Conservation (phyloP, 2,329 filamentous ascomycete genomes). For the Penicillium sp. region DNA sequence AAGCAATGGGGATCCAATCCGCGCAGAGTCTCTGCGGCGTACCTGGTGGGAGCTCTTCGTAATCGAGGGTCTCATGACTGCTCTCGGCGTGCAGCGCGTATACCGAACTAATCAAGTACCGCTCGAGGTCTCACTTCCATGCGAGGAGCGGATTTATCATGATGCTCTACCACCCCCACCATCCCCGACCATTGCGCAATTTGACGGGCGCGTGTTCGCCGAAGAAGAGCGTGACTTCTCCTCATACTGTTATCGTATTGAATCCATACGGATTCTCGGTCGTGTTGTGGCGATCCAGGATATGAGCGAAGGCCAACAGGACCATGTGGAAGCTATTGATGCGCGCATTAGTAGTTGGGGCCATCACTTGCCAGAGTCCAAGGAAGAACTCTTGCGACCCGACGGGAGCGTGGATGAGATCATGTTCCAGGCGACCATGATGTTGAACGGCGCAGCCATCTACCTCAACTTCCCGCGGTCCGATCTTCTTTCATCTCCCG, state of each 20-base stretch:
- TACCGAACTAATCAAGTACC: slow-evolving; percentile 69
- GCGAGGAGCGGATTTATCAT: slow-evolving; percentile 69
- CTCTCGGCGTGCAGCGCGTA: slow-evolving; percentile 53
- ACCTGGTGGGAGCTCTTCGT: slow-evolving; percentile 89
- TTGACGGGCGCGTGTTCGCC: slow-evolving; percentile 74
- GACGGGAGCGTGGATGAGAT: slow-evolving; percentile 79
- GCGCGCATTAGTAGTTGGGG: slow-evolving; percentile 69
- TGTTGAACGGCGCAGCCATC: slow-evolving; percentile 63
- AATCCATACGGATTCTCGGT: slow-evolving; percentile 75
- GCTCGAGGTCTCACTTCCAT: slow-evolving; percentile 72
- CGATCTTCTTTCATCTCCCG: slow-evolving; percentile 61
- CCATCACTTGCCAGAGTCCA: slow-evolving; percentile 71
- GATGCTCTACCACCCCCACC: slow-evolving; percentile 56
- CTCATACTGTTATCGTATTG: slow-evolving; percentile 81
- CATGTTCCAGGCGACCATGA: slow-evolving; percentile 89
- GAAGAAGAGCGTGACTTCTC: slow-evolving; percentile 69
- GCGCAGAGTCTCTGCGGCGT: slow-evolving; percentile 80
- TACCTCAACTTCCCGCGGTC: slow-evolving; percentile 78
- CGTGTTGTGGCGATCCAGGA: slow-evolving; percentile 61
- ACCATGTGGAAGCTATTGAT: slow-evolving; percentile 61
- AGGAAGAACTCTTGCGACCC: slow-evolving; percentile 67
- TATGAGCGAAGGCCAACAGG: slow-evolving; percentile 44
- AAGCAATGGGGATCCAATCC: slow-evolving; percentile 62
- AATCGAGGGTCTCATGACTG: slow-evolving; percentile 81
- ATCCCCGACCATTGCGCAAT: slow-evolving; percentile 67